A percentile compares a stretch with the other conserved stretches of the same genome.
These are phyloP conservation scores for Cystofilobasidium capitatum DNA, from an alignment of 768 basidiomycete species.

Conservation along the genomic window DNA sequence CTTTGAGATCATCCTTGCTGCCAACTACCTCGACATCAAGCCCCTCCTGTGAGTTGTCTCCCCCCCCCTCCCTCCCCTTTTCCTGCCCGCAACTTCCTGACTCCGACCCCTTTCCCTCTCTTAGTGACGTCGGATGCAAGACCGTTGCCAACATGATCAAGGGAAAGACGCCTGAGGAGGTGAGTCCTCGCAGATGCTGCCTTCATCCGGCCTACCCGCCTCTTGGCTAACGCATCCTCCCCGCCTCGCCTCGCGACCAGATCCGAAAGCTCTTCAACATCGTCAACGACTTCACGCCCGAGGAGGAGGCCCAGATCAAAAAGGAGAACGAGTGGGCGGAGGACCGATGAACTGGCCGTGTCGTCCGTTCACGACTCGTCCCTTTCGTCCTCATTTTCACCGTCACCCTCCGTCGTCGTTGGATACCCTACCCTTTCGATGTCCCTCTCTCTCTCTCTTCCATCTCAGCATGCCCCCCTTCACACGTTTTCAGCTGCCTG, in stretches of 20 bases:
- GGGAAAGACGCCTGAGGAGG: slow-evolving; percentile 99
- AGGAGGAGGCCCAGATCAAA: slow-evolving; percentile 99
- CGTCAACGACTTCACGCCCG: slow-evolving; percentile 87
- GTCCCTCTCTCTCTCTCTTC: no score
- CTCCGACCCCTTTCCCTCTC: background rate
- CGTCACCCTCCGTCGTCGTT: no score
- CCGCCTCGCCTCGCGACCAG: background rate
- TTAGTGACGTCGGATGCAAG: slow-evolving; percentile 92
- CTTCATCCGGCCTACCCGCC: no score
- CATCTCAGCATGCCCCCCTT: no score
- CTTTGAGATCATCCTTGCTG: slow-evolving; percentile 98
- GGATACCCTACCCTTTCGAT: background rate
- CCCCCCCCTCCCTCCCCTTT: background rate
- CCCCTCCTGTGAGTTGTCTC: slow-evolving; percentile 66
- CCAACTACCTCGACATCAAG: slow-evolving; percentile 99
- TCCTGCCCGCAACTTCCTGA: background rate
- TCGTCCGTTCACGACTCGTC: no score
- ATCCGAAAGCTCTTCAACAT: slow-evolving; percentile 36
- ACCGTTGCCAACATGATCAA: slow-evolving; percentile 99
- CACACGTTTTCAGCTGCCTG: no score
- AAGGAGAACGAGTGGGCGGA: slow-evolving; percentile 74
- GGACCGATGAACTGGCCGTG: slow-evolving; percentile 36
- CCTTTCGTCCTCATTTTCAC: no score
- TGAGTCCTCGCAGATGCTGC: slow-evolving; percentile 39
- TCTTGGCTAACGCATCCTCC: background rate